Percentiles rank a stretch among this genome's conserved stretches.
Conservation (phyloP, 495 filamentous ascomycete species). For the Penicillium ochrochloron region DNA sequence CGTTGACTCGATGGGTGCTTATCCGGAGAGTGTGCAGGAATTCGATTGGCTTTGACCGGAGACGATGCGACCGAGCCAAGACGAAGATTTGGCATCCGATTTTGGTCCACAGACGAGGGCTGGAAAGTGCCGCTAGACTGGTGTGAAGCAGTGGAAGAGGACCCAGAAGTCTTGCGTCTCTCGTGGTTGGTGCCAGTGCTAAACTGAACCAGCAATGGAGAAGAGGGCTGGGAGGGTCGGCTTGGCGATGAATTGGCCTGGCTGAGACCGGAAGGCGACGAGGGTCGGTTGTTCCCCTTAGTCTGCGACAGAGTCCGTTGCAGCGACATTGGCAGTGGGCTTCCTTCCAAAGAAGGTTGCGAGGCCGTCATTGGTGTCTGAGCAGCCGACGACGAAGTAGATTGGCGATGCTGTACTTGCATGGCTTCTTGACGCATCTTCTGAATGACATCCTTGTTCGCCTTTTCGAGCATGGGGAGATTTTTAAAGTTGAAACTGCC, state of each 20-base stretch:
- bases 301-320: conserved; percentile 83
- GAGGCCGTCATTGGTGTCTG: conserved; percentile 48
- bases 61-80: conserved; percentile 71
- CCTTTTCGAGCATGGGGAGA: conserved; percentile 92
- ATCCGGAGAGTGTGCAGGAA: conserved; percentile 57
- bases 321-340: conserved; percentile 80
- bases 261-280: conserved; percentile 79
- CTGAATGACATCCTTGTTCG: conserved; percentile 98
- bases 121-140: conserved; percentile 74
- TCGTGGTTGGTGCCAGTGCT: conserved; percentile 76
- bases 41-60: conserved; percentile 74
- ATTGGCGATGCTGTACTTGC: conserved; percentile 61
- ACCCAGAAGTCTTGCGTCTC: conserved; percentile 80
- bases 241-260: conserved; percentile 86
- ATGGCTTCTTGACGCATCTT: conserved; percentile 89
- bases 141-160: conserved; percentile 80
- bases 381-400: conserved; percentile 26
- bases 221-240: conserved; percentile 89
- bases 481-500: conserved; percentile 98
- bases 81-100: conserved; percentile 52
- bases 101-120: conserved; percentile 68
- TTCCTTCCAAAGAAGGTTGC: conserved; percentile 77
- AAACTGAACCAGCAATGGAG: conserved; percentile 90
- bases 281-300: conserved; percentile 74
- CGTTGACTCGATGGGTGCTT: conserved; percentile 49